Evolutionary conservation across 805 yeast genomes (phyloP).

Genomic region (Candida ipomoeae): DNA sequence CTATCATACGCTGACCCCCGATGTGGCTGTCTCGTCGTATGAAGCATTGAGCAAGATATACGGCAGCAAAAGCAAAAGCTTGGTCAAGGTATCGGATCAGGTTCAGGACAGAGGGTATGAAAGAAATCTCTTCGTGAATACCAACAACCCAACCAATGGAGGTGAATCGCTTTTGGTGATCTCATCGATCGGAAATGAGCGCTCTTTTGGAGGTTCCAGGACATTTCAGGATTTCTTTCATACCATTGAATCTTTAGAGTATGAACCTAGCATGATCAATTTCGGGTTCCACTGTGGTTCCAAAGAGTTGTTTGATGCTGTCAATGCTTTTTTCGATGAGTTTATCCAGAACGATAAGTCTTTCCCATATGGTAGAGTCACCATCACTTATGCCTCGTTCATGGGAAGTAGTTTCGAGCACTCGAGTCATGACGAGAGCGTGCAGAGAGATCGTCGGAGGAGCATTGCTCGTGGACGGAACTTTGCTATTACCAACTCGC

Average conservation of each 20-base stretch:
- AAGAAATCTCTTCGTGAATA: conserved; percentile 1
- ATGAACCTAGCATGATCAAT: conserved; percentile 17
- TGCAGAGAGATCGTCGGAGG: conserved; percentile 34
- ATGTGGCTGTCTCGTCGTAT: not conserved
- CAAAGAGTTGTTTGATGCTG: conserved; percentile 20
- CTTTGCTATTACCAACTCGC: conserved; percentile 26
- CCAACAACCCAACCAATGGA: not conserved
- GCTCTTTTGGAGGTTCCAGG: conserved; percentile 35
- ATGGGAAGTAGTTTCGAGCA: conserved; percentile 9
- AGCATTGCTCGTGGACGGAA: conserved; percentile 36
- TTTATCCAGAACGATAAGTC: conserved; percentile 1
- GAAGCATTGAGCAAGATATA: not conserved
- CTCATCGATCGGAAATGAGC: conserved; percentile 25
- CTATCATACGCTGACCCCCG: not conserved
- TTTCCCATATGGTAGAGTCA: conserved; percentile 10
- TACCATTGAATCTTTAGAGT: conserved; percentile 25
- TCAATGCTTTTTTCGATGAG: conserved; percentile 18
- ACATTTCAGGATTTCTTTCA: conserved; percentile 30
- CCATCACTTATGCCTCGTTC: conserved; percentile 14
- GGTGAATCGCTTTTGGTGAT: conserved; percentile 16
- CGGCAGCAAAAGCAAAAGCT: not conserved
- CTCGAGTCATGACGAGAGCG: conserved; percentile 9
- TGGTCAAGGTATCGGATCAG: not conserved
- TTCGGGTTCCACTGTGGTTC: conserved; percentile 33
- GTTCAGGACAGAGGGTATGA: conserved; percentile 1